These are phyloP conservation scores for Gossypium longicalyx DNA, from an alignment of 345 rosid species.

Conservation along the genomic window DNA sequence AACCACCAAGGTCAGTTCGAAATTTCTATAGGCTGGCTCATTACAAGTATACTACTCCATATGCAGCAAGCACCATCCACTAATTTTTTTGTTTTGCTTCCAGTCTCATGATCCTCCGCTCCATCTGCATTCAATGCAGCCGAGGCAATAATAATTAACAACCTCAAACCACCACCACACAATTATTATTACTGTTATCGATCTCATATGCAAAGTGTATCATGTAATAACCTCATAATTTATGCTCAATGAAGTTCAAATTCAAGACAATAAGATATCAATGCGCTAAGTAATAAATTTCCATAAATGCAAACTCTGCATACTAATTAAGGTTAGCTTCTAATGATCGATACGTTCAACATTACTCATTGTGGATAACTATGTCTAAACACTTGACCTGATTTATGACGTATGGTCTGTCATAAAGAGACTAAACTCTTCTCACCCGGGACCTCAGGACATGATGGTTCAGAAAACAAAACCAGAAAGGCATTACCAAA, in stretches of 20 bases:
- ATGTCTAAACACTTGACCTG: background rate
- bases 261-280: background rate
- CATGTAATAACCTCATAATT: background rate
- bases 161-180: background rate
- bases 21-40: background rate
- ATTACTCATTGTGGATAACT: background rate
- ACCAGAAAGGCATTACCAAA: background rate
- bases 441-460: background rate
- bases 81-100: slow-evolving; percentile 21
- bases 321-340: background rate
- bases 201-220: background rate
- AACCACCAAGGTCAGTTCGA: background rate
- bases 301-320: background rate
- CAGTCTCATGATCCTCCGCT: slow-evolving; percentile 36
- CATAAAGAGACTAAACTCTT: background rate
- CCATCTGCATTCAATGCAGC: slow-evolving; percentile 32
- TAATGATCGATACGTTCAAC: background rate
- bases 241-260: background rate
- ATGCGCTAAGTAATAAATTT: background rate
- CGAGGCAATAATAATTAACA: background rate
- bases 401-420: background rate
- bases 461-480: background rate
- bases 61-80: slow-evolving; percentile 1
- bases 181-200: background rate
- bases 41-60: background rate